These are phyloP conservation scores for Tetrapisispora arboricola DNA, from an alignment of 805 yeast species.

Conservation along the genomic window DNA sequence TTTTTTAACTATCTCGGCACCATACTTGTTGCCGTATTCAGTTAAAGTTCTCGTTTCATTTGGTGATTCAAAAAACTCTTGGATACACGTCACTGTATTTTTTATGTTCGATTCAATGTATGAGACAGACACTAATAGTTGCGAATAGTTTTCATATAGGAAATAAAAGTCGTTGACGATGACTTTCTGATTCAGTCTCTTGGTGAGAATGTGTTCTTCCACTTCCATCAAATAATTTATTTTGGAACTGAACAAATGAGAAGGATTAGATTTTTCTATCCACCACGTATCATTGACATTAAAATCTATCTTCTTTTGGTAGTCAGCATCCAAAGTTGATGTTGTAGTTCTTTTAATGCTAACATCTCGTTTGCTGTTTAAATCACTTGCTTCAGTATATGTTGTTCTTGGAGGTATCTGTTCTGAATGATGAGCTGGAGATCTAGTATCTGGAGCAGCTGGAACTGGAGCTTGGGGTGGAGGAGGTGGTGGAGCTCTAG, in stretches of 20 bases:
- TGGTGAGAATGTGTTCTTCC: slow-evolving; percentile 44
- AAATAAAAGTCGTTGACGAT: slow-evolving; percentile 58
- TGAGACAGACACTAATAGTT: slow-evolving; percentile 46
- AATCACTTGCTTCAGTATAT: neutral
- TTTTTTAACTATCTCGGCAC: slow-evolving; percentile 37
- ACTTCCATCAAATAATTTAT: slow-evolving; percentile 34
- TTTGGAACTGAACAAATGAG: neutral
- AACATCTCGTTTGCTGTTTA: neutral
- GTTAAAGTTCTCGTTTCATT: slow-evolving; percentile 28
- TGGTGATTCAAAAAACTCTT: slow-evolving; percentile 30
- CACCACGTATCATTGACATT: slow-evolving; percentile 3
- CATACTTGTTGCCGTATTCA: slow-evolving; percentile 39
- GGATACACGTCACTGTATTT: slow-evolving; percentile 31
- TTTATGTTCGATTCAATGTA: slow-evolving; percentile 48
- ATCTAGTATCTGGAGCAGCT: slow-evolving; percentile 5
- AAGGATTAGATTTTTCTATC: slow-evolving; percentile 1
- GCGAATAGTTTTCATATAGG: slow-evolving; percentile 63
- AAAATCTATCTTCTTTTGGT: slow-evolving; percentile 1
- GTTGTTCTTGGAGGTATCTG: slow-evolving; percentile 11
- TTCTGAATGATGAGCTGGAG: neutral
- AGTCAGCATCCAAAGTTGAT: neutral
- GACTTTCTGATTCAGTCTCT: slow-evolving; percentile 44
- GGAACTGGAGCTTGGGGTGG: slow-evolving; percentile 3
- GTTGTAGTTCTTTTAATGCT: neutral
- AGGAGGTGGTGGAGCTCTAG: slow-evolving; percentile 9